Evolutionary conservation across 2,329 filamentous ascomycete genomes (phyloP), one percentile per base, ranked within the genome.

Genomic region (Scortechinia acanthostroma): DNA sequence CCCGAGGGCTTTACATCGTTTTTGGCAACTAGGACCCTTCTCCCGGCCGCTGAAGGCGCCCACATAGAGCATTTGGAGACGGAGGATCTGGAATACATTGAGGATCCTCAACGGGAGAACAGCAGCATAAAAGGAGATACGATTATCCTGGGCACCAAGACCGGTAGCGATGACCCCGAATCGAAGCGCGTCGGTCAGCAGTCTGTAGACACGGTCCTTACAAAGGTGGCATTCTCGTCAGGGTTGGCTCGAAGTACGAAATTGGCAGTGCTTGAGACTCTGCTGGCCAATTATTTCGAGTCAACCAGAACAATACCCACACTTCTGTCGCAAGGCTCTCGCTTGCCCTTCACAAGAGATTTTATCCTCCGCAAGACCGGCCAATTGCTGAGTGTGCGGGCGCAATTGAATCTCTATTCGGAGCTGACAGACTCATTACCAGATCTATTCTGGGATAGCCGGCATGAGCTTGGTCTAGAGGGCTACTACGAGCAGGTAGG

Each of bases 191-290:
- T 51, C 3, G 49, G 47, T 21, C 30, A 22, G 13, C 5, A 3
- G 37, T 20, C 55, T 2, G 63, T 58, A 3, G 55, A 54, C 44
- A 57, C 46, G 21, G 73, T 83, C 14, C 68, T 88, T 19, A 81
- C 82, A 45, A 87, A 88, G 52, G 84, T 88, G 49, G 83, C 84
- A 3, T 88, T 87, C 57, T 87, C 83, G 1, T 86, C 81, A 3
- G 84, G 83, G 3, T 69, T 88, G 19, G 83, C 84, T 16, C 72
- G 83, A 43, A 80, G 74, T 45, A 86, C 83, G 2, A 88, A 88
- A 55, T 69, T 88, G 13, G 83, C 81, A 17, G 80, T 86, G 2
- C 67, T 88, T 6, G 83, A 88, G 58, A 79, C 75, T 23, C 70
- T 81, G 42, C 65, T 88, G 2, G 70, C 70, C 17, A 73, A 74